Base-by-base conservation (phyloP, 768 basidiomycete genomes). In the Hysterangium stoloniferum region DNA sequence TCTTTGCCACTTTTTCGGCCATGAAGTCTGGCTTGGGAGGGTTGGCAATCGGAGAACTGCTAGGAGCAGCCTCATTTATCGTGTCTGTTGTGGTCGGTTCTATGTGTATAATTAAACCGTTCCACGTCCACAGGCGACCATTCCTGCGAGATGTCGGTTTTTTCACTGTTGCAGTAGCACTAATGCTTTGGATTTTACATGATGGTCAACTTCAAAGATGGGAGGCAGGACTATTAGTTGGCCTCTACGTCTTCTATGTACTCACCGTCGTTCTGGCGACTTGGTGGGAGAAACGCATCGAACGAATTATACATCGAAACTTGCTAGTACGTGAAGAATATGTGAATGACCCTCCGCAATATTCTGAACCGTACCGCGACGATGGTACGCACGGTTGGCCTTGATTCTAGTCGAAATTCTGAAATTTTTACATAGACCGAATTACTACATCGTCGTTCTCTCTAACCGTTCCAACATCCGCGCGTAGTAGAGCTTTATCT, bases 81-180 rank as follows among this genome's bases (percentile, higher is more conserved):
- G 83, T 90, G 19, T 91, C 91, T 2, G 91, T 93, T 59, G 96
- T 99, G 20, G 95, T 91, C 11, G 96, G 96, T 6, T 85, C 87
- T n/a, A 95, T 99, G 84, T 93, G 90, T 58, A 82, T 98, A 65
- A 92, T 98, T 66, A 87, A 86, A 52, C 94, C 95, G 0, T 99
- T 99, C 68, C 77, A 79, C 57, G 92, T 98, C 25, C 72, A 84
- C 29, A 79, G 73, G 0, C 70, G 73, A 15, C 84, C 88, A 0
- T 99, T 98, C 69, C 66, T 97, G 9, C 84, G 96, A 33, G 96
- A 99, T 64, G 87, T 95, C 28, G 84, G 88, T 4, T 98, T 98
- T 74, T 97, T 97, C 68, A 80, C 86, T n/a, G 59, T 78, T 8
- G 86, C 95, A 0, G 80, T 97, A 35, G 48, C 66, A n/a, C 57